phyloP scores from a whole-genome alignment of 1,139 yeast species.

The Debaryomyces nepalensis region DNA sequence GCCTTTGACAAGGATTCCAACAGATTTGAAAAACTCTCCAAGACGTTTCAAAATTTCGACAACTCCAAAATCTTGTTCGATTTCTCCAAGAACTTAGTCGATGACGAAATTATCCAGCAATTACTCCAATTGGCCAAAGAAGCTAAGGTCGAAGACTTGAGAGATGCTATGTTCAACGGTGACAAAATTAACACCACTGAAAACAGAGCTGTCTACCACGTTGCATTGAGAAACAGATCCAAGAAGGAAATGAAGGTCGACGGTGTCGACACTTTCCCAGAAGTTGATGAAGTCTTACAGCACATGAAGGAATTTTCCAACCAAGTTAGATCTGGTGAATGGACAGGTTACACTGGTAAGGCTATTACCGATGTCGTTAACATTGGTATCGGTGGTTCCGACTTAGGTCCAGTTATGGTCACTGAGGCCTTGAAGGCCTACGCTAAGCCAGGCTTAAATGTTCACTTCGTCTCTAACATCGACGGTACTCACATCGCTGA shows the following conservation, averaged over 20 bases:
- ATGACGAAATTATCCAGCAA: constrained; percentile 74
- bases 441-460: constrained; percentile 73
- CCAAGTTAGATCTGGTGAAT: constrained; percentile 83
- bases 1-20: constrained; percentile 75
- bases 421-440: constrained; percentile 96
- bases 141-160: constrained; percentile 82
- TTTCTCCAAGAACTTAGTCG: constrained; percentile 90
- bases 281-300: constrained; percentile 85
- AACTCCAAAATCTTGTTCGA: constrained; percentile 90
- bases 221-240: constrained; percentile 91
- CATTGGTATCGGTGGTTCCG: constrained; percentile 99
- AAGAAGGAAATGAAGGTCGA: constrained; percentile 84
- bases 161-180: constrained; percentile 92
- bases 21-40: constrained; percentile 76
- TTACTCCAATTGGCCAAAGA: constrained; percentile 85
- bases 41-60: constrained; percentile 80
- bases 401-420: constrained; percentile 98
- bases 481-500: constrained; percentile 98
- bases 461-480: constrained; percentile 95
- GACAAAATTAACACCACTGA: constrained; percentile 94
- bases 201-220: constrained; percentile 95
- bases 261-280: constrained; percentile 85
- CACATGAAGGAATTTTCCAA: constrained; percentile 97
- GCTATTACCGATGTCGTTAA: constrained; percentile 91
- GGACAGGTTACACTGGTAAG: constrained; percentile 98